A percentile compares a stretch with the other conserved stretches of the same genome.
Evolutionary conservation across 768 basidiomycete genomes (phyloP).

Genomic region (Amanita jacksonii): DNA sequence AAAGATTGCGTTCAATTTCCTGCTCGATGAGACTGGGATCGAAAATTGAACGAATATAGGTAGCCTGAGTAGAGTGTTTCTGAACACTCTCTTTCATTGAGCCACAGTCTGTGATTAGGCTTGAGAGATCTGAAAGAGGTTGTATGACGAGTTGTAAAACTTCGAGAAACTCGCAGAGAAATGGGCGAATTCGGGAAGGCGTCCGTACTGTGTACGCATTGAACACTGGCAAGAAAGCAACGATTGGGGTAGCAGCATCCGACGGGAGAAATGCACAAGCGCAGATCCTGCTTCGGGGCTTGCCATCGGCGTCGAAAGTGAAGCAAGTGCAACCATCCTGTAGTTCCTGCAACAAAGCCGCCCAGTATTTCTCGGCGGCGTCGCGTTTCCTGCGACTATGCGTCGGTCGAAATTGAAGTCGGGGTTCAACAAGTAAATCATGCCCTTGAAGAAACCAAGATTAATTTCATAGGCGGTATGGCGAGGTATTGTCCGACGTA

Average conservation of each 20-base stretch:
- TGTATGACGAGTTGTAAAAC: constrained; percentile 80
- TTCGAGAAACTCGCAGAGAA: constrained; percentile 70
- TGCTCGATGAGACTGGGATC: constrained; percentile 78
- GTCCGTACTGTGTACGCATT: constrained; percentile 51
- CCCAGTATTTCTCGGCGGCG: constrained; percentile 78
- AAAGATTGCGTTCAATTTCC: constrained; percentile 67
- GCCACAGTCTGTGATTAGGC: constrained; percentile 49
- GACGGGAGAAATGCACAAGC: constrained; percentile 37
- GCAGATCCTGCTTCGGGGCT: constrained; percentile 47
- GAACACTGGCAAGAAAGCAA: constrained; percentile 33
- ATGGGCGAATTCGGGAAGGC: constrained; percentile 60
- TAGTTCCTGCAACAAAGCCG: constrained; percentile 68
- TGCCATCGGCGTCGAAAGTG: constrained; percentile 55
- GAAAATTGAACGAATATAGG: constrained; percentile 62
- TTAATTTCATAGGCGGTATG: constrained; percentile 9
- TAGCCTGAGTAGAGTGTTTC: constrained; percentile 54
- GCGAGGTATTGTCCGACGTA: constrained; percentile 31
- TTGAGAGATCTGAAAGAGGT: constrained; percentile 56
- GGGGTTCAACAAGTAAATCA: constrained; percentile 82
- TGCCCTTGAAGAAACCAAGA: constrained; percentile 45
- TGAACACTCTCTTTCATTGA: constrained; percentile 51
- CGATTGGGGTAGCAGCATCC: constrained; percentile 30
- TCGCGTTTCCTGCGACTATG: constrained; percentile 65
- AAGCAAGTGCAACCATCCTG: constrained; percentile 78
- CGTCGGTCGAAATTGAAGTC: constrained; percentile 73